A percentile compares a stretch with the other conserved stretches of the same genome.
Evolutionary conservation across 1,284 basidiomycete genomes (phyloP).

Genomic region (Malassezia brasiliensis): DNA sequence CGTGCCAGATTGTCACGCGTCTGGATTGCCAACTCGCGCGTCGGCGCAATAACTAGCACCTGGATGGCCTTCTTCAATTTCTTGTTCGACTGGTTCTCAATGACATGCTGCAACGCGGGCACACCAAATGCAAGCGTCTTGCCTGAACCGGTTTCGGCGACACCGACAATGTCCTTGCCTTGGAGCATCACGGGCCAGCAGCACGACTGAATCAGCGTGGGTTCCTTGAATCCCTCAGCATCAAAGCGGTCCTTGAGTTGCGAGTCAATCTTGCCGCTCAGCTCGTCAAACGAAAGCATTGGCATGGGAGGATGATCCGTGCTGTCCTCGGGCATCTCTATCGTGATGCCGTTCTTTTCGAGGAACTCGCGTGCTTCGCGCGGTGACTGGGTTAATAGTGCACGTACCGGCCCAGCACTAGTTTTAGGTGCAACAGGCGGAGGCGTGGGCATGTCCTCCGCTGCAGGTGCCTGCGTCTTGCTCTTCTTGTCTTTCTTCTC

Average conservation of each 20-base stretch:
- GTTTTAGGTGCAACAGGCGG: not conserved
- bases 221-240: constrained; percentile 65
- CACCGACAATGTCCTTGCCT: constrained; percentile 81
- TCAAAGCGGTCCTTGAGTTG: constrained; percentile 56
- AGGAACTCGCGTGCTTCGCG: constrained; percentile 37
- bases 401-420: not conserved
- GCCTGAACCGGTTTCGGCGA: constrained; percentile 83
- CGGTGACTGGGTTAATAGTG: constrained; percentile 35
- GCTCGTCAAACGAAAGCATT: constrained; percentile 65
- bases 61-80: constrained; percentile 53
- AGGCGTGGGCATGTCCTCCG: too few species aligned
- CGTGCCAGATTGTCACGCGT: constrained; percentile 74
- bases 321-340: constrained; percentile 48
- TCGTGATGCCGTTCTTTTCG: constrained; percentile 42
- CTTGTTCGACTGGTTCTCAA: constrained; percentile 25
- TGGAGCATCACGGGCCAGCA: constrained; percentile 82
- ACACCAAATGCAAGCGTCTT: constrained; percentile 96
- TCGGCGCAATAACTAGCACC: constrained; percentile 81
- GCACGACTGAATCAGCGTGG: constrained; percentile 90
- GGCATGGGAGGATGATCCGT: constrained; percentile 52
- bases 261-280: constrained; percentile 59
- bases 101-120: constrained; percentile 62
- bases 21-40: constrained; percentile 86
- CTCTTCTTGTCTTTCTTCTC: not conserved
- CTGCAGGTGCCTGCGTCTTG: not conserved